These are phyloP conservation scores for Suhomyces guaymorum DNA, from an alignment of 1,139 yeast species.

Conservation along the genomic window DNA sequence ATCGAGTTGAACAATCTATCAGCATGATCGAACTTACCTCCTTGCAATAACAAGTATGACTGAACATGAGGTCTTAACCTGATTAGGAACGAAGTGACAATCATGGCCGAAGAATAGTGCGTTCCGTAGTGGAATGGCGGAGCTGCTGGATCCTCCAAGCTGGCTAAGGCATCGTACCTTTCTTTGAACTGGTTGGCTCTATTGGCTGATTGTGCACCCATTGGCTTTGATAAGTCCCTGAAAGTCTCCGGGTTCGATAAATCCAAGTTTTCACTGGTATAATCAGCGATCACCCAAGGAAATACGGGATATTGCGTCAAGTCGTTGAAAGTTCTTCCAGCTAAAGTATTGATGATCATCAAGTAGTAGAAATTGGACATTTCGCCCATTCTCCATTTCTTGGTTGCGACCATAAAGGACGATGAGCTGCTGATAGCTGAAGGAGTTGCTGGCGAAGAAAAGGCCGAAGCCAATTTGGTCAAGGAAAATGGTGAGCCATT, in stretches of 20 bases:
- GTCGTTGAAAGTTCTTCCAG: conserved; percentile 86
- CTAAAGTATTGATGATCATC: conserved; percentile 75
- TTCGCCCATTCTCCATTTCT: conserved; percentile 72
- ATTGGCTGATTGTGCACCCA: conserved; percentile 76
- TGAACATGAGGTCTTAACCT: conserved; percentile 78
- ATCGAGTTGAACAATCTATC: conserved; percentile 76
- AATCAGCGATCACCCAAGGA: conserved; percentile 88
- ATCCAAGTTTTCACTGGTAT: conserved; percentile 64
- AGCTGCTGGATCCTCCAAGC: conserved; percentile 49
- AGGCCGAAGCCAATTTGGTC: conserved; percentile 39
- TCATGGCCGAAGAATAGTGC: conserved; percentile 91
- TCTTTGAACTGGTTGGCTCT: conserved; percentile 66
- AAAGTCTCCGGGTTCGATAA: conserved; percentile 58
- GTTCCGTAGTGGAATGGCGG: conserved; percentile 92
- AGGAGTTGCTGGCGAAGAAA: conserved; percentile 16
- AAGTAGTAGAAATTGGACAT: conserved; percentile 79
- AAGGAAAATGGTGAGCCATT: conserved; percentile 22
- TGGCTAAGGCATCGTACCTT: conserved; percentile 64
- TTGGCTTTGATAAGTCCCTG: conserved; percentile 78
- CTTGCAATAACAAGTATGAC: conserved; percentile 74
- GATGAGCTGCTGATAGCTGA: conserved; percentile 13
- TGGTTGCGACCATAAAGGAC: conserved; percentile 53
- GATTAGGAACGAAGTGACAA: conserved; percentile 75
- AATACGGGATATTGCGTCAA: conserved; percentile 86
- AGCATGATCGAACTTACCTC: conserved; percentile 85